Base-by-base conservation (phyloP, 169 alveolate species). In the Plasmodium reichenowi region DNA sequence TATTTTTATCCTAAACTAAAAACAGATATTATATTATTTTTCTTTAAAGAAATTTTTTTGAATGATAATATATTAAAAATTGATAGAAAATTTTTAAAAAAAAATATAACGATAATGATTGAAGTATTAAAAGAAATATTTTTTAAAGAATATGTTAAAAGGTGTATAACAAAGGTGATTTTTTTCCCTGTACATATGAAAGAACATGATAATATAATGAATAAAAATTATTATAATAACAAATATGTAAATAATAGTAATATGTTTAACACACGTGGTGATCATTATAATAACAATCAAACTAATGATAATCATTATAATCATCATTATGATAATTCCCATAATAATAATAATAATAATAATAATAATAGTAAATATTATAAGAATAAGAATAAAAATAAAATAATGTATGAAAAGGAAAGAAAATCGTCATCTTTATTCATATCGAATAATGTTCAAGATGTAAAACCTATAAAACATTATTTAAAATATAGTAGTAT, bases 401-500 rank as follows among this genome's bases (percentile, higher is more conserved):
- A 38, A 38, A 5, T 38, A 38, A 38, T 38, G 47, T 38, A 38
- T 38, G 47, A 38, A 38, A 38, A 38, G 47, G 47, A 38, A 38
- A 38, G 47, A 7, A 38, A 38, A 38, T 38, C 47, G 9, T 38
- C 47, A 0, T 38, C 9, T 1, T 38, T 38, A n/a, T 52, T 52
- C 0, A n/a, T 52, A 52, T 52, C 62, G 12, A 20, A 59, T 15
- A 64, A 64, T 43, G 8, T 17, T n/a, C n/a, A 70, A 7, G 56
- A 70, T 54, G 76, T 76, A 1, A 52, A 56, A 24, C 45, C n/a
- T 17, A 83, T 83, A 1, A 22, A 32, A 13, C 87, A 85, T 71
- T 85, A 71, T 59, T 59, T 85, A 74, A 70, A 85, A 43, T 73
- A 85, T 63, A 64, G 48, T 29, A 56, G 72, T 63, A 85, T 85